phyloP scores from a whole-genome alignment of 441 rosid species.

The Erodium texanum region DNA sequence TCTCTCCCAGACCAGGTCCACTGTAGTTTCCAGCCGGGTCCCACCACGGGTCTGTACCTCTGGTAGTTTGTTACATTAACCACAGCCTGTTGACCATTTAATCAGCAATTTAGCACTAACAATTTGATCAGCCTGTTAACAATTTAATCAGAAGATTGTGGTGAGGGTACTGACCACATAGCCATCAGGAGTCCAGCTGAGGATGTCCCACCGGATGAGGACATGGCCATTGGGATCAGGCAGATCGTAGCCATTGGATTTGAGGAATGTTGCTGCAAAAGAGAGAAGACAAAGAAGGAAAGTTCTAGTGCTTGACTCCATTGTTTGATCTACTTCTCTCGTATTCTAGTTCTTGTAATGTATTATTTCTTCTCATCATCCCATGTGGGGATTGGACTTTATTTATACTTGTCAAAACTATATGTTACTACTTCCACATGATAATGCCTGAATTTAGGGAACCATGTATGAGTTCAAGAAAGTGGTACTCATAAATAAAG shows the following conservation, averaged over 20 bases:
- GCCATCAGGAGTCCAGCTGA: slow-evolving; percentile 1
- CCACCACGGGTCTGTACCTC: neutral
- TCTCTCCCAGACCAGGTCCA: neutral
- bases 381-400: neutral
- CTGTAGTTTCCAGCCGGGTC: slow-evolving; percentile 1
- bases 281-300: slow-evolving; percentile 5
- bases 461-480: neutral
- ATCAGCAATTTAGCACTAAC: neutral
- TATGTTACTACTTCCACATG: neutral
- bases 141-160: neutral
- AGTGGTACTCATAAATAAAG: neutral
- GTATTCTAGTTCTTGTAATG: neutral
- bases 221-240: neutral
- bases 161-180: neutral
- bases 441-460: neutral
- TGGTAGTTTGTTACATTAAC: slow-evolving; percentile 2
- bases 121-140: slow-evolving; percentile 3
- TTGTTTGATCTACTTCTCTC: slow-evolving; percentile 4
- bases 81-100: neutral
- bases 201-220: neutral
- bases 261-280: slow-evolving; percentile 3
- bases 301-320: slow-evolving; percentile 2
- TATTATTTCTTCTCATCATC: slow-evolving; percentile 1
- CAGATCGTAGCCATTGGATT: neutral
- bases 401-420: neutral